Conservation (phyloP, 345 rosid genomes). For the Jatropha curcas region DNA sequence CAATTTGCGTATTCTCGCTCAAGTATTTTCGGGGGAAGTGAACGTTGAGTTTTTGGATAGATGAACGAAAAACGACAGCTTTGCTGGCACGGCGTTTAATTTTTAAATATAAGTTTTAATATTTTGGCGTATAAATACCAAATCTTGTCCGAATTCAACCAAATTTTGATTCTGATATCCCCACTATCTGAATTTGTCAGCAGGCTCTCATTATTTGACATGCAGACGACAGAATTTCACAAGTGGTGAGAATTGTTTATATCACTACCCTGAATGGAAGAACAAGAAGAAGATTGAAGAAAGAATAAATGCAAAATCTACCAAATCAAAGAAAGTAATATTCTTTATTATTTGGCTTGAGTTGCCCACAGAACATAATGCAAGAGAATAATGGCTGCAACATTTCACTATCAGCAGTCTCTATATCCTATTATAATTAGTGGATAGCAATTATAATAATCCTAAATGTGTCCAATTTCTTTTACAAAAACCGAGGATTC, state of each 20-base stretch:
- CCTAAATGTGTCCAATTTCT: not conserved
- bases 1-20: not conserved
- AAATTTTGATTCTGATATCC: not conserved
- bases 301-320: not conserved
- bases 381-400: not conserved
- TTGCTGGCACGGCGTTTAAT: too few species aligned
- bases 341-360: too few species aligned
- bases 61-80: not conserved
- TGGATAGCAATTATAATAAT: not conserved
- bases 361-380: too few species aligned
- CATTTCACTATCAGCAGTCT: not conserved
- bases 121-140: not conserved
- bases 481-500: constrained; percentile 3
- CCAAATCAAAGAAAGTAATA: too few species aligned
- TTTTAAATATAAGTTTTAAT: too few species aligned
- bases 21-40: not conserved
- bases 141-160: not conserved
- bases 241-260: not conserved
- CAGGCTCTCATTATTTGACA: not conserved
- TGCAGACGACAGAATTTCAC: not conserved
- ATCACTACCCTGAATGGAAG: not conserved
- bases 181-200: not conserved
- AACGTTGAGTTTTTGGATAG: not conserved
- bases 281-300: not conserved
- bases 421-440: not conserved